phyloP scores from a whole-genome alignment of 2,329 filamentous ascomycete genomes.

The Beauveria caledonica region DNA sequence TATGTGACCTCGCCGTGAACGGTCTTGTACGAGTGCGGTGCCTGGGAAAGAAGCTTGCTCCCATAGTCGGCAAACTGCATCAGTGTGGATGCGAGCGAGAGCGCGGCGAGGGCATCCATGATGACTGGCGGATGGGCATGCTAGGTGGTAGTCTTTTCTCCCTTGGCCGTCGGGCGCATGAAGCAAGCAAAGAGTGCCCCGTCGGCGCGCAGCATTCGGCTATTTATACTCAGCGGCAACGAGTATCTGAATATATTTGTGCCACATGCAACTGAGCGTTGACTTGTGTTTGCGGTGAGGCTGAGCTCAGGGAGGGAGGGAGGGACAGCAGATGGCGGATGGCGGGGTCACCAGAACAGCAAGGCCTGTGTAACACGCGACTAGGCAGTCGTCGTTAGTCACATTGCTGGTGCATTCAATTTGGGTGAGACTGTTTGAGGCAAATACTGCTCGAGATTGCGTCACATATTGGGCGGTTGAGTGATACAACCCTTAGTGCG shows the following conservation, averaged over 20 bases:
- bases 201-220: neutral
- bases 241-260: neutral
- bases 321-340: neutral
- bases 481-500: neutral
- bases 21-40: neutral
- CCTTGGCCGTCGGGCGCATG: neutral
- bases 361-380: neutral
- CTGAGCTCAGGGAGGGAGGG: neutral
- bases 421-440: neutral
- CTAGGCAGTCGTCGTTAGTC: neutral
- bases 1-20: neutral
- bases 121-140: neutral
- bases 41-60: neutral
- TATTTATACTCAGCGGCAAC: neutral
- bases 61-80: neutral
- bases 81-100: slow-evolving; percentile 2
- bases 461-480: neutral
- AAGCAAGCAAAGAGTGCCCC: neutral
- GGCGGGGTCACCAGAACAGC: neutral
- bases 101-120: slow-evolving; percentile 4
- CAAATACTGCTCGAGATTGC: neutral
- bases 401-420: neutral
- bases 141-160: neutral
- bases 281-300: neutral
- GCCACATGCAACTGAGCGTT: neutral